A percentile compares a stretch with the other conserved stretches of the same genome.
phyloP scores from a whole-genome alignment of 2,329 filamentous ascomycete species.

The Colletotrichum cereale region DNA sequence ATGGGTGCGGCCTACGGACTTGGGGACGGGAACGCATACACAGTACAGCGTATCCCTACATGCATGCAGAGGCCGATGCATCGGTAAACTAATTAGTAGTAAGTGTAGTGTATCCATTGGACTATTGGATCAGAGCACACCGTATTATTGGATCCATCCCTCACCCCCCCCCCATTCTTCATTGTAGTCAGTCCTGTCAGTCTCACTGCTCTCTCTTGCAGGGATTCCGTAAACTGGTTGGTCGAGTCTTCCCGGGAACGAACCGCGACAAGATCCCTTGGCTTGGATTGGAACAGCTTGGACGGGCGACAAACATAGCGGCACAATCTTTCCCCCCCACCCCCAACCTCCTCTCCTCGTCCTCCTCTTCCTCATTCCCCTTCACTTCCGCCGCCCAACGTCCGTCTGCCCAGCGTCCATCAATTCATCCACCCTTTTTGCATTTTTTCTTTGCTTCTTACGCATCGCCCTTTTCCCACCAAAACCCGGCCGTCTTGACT shows the following conservation, averaged over 20 bases:
- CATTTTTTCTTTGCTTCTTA: not conserved
- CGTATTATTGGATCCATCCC: not conserved
- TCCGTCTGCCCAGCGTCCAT: not conserved
- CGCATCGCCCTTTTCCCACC: not conserved
- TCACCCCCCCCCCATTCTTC: not conserved
- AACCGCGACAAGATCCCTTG: not conserved
- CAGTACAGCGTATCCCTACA: too few relatives aligned
- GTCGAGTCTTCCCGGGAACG: not conserved
- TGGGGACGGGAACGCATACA: not conserved
- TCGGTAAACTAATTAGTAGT: too few relatives aligned
- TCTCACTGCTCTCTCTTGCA: not conserved
- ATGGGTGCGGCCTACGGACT: not conserved
- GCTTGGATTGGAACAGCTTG: not conserved
- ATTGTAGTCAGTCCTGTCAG: not conserved
- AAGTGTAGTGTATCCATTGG: not conserved
- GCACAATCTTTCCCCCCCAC: too few relatives aligned
- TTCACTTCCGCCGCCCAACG: not conserved
- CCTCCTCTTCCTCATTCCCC: not conserved
- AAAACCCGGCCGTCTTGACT: not conserved
- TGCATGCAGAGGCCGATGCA: too few relatives aligned
- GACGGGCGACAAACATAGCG: not conserved
- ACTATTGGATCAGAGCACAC: too few relatives aligned
- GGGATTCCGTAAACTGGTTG: constrained; percentile 13
- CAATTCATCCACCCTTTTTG: not conserved
- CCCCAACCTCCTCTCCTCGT: constrained; percentile 11